Base-by-base conservation (phyloP, 2,329 filamentous ascomycete genomes). In the Fusarium odoratissimum region DNA sequence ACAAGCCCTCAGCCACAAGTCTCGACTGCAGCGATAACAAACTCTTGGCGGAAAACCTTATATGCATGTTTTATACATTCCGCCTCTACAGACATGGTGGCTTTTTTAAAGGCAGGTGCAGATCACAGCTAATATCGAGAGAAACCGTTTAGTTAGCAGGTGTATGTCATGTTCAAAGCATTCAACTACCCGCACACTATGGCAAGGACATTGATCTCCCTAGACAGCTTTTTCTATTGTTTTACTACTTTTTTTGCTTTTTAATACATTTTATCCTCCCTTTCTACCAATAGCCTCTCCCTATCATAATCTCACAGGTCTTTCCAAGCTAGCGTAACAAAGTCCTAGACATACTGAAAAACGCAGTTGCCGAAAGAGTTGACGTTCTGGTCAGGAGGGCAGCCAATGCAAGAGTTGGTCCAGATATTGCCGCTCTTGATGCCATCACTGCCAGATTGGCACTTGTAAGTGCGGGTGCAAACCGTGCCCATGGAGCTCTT, bases 231-330 rank as follows among this genome's bases (percentile, higher is more conserved):
- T 56, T 56, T 31, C 8, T 35, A n/a, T 33, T 23, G 13, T 56
- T 56, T 56, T 45, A 33, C 28, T 33, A 4, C 2, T 56, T 33
- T 44, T 42, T 56, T 44, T 44, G 6, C 21, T 25, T 2, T 44
- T 23, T 14, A 21, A 4, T 16, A 41, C 5, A 25, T 23, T 55
- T 31, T 42, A 31, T 31, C 11, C 21, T 5, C 11, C 11, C 1
- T 0, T 16, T 14, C 17, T 3, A 16, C 8, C 3, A 28, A 0
- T 11, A 6, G 13, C 2, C 10, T 37, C 8, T 10, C 16, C 3
- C 2, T 3, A 25, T 21, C 1, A 8, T 25, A 7, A 12, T 1
- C 17, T 10, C 2, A 28, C 9, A 16, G n/a, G n/a, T n/a, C 2
- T 13, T 5, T 7, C 8, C 5, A 16, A 9, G 0, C 48, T 3